Base-by-base conservation (phyloP, 129 eudicot genomes). In the Pittosporum tobira region DNA sequence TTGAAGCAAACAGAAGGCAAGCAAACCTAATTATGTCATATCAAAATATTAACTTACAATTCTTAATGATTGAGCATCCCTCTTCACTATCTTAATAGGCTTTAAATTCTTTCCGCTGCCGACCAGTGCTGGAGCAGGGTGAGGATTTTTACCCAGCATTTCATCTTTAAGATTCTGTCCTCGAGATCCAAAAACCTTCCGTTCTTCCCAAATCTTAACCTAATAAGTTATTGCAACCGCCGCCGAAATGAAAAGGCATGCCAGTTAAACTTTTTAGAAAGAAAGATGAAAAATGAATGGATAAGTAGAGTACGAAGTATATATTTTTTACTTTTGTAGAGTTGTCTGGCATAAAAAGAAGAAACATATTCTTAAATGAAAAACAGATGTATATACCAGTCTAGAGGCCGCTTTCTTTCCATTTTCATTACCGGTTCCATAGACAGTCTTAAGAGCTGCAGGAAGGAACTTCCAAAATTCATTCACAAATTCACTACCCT, bases 391-490 rank as follows among this genome's bases (percentile, higher is more conserved):
- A 71, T 34, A 76, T 73, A 91, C 98, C 81, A 91, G 85, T 76
- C 96, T 83, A 26, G 81, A 62, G 31, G 85, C 94, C 46, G 80
- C 87, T 67, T 81, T 80, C 73, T 80, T 91, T 62, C 94, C 91
- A 48, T 62, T 69, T 58, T 78, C 95, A 65, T 81, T 84, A 67
- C 87, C 84, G 67, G 72, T 73, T 27, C 75, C 88, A 72, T 80
- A 71, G 59, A 83, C 94, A 68, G 59, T 67, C 87, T 83, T 91
- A 24, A 91, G 81, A 47, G 85, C 81, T 51, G 84, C 60, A 34
- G 98, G 98, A 64, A 91, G 90, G 62, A 86, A 84, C 64, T 86
- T 91, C 98, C 95, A 91, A 65, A 91, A 91, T 56, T 91, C 98
- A 74, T 86, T 86, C 48, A 91, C 95, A 72, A 80, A 91, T 69